A percentile compares a stretch with the other conserved stretches of the same genome.
These are phyloP conservation scores for Arthrobotrys pseudoclavata DNA, from an alignment of 2,329 filamentous ascomycete genomes.

Conservation along the genomic window DNA sequence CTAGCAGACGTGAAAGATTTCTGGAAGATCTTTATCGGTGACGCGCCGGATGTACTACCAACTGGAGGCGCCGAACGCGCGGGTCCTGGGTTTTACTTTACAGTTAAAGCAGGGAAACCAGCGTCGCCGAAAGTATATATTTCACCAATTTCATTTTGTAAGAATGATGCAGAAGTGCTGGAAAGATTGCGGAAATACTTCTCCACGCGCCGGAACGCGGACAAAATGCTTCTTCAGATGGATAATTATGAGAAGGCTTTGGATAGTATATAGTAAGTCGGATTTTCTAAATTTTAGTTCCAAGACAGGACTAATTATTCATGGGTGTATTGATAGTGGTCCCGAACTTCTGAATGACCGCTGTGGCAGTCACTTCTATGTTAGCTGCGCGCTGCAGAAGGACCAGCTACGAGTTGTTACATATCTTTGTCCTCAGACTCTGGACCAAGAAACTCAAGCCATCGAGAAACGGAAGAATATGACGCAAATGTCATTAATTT, in stretches of 20 bases:
- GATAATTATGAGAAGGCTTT: conserved; percentile 62
- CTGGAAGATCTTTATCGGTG: conserved; percentile 62
- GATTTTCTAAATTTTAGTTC: background rate
- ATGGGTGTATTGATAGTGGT: conserved; percentile 34
- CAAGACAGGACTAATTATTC: background rate
- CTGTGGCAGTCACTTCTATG: conserved; percentile 59
- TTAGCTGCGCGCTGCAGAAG: conserved; percentile 53
- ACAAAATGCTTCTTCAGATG: conserved; percentile 54
- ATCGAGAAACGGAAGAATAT: background rate
- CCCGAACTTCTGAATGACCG: conserved; percentile 46
- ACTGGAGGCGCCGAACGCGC: conserved; percentile 60
- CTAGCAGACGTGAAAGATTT: conserved; percentile 61
- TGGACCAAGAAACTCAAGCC: conserved; percentile 29
- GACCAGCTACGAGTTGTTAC: conserved; percentile 58
- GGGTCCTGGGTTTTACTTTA: conserved; percentile 63
- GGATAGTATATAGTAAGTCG: conserved; percentile 60
- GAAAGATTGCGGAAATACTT: conserved; percentile 61
- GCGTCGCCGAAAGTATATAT: conserved; percentile 62
- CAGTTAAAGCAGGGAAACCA: conserved; percentile 61
- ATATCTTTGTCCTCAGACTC: conserved; percentile 54
- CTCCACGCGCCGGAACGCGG: conserved; percentile 55
- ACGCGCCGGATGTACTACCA: conserved; percentile 61
- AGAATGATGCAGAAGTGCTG: conserved; percentile 62
- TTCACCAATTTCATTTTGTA: conserved; percentile 62
- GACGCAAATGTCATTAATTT: conserved; percentile 7